Base-by-base conservation (phyloP, 257 asterid species). In the Osmanthus fragrans region DNA sequence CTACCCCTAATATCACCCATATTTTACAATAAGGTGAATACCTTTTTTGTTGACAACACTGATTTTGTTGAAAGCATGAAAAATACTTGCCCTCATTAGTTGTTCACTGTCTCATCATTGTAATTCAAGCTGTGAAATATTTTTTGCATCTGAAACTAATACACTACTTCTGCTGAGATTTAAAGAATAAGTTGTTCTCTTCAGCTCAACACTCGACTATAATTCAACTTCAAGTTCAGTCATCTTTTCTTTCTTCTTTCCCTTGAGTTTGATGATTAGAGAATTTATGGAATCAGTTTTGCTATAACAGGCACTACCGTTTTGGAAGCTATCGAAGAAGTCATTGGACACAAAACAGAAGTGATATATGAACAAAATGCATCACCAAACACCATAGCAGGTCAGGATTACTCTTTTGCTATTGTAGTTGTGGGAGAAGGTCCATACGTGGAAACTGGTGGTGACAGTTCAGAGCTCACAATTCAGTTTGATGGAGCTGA, bases 381-480 rank as follows among this genome's bases (percentile, higher is more conserved):
- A 36, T 75, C 95, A 8, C 65, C 84, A 23, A 83, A 88, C 75
- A 89, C 92, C 80, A 85, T 92, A 72, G 79, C 84, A 1, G 77
- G 89, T 81, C 87, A 86, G 80, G 90, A 82, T 58, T 87, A 88
- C 89, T 87, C 93, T 58, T 85, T 79, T 64, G 94, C 97, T 45
- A 76, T 94, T 29, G 96, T 88, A 74, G 97, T 82, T 29, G 89
- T 94, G 30, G 98, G 98, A 2, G 98, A 94, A 82, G 83, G 80
- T 66, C 97, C 98, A 6, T 94, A 94, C 67, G 97, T 91, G 4
- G 98, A 94, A 80, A 77, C 90, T 4, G 86, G 92, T 6, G 97
- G 97, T 47, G 98, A 92, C 63, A 88, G 90, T 82, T 80, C 86
- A 34, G 90, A 34, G 82, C 94, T 94, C 49, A 86, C 79, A 71